Conservation (phyloP, 1,284 basidiomycete genomes). For the Somion occarium region DNA sequence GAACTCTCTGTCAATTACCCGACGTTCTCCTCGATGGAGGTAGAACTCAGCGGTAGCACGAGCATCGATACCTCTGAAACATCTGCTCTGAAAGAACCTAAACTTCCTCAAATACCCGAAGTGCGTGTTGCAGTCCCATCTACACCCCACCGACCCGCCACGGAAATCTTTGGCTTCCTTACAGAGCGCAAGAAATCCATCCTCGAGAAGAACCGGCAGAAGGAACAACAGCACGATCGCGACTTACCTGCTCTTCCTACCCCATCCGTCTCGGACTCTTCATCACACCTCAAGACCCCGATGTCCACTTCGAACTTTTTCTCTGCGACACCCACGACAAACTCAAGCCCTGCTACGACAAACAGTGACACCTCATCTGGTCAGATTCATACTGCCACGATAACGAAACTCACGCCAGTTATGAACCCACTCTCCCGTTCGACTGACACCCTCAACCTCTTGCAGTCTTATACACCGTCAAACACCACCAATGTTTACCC, state of each 20-base stretch:
- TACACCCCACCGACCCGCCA: slow-evolving; percentile 53
- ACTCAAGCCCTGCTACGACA: slow-evolving; percentile 3
- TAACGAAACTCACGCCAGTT: slow-evolving; percentile 15
- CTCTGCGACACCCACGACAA: slow-evolving; percentile 3
- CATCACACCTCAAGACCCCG: background rate
- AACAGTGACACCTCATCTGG: slow-evolving; percentile 5
- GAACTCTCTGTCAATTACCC: slow-evolving; percentile 38
- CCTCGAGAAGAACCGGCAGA: slow-evolving; percentile 15
- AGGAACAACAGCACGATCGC: slow-evolving; percentile 10
- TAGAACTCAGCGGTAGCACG: slow-evolving; percentile 53
- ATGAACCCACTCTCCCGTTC: slow-evolving; percentile 19
- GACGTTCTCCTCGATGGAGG: slow-evolving; percentile 66
- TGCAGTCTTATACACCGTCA: slow-evolving; percentile 8
- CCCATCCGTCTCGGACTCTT: slow-evolving; percentile 9
- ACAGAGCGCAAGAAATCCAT: slow-evolving; percentile 33
- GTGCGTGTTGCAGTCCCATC: slow-evolving; percentile 23
- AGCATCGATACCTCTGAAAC: slow-evolving; percentile 22
- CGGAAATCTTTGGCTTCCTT: slow-evolving; percentile 65
- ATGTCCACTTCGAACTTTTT: slow-evolving; percentile 3
- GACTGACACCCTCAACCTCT: slow-evolving; percentile 16
- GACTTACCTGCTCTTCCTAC: slow-evolving; percentile 9
- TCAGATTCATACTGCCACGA: slow-evolving; percentile 8
- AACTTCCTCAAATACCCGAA: background rate
- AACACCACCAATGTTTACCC: background rate
- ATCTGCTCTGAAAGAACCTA: background rate